phyloP scores from a whole-genome alignment of 768 basidiomycete genomes.

The Lentinula raphanica region DNA sequence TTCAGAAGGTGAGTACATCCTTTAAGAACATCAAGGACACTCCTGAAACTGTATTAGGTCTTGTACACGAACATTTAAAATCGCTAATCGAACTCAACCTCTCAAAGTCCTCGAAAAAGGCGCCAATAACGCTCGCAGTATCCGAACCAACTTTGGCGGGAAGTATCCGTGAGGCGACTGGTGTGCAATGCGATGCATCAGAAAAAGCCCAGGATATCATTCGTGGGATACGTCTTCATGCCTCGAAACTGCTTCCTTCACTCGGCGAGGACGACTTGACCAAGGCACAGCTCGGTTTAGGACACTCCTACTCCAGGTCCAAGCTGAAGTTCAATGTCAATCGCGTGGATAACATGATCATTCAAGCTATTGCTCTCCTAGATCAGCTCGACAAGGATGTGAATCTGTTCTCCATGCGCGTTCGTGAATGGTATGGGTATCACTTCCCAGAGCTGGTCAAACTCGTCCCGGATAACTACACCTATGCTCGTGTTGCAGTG shows the following conservation, averaged over 20 bases:
- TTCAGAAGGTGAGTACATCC: conserved; percentile 71
- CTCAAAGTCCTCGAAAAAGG: conserved; percentile 62
- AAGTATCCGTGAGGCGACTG: conserved; percentile 68
- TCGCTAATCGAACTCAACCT: conserved; percentile 86
- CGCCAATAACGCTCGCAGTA: conserved; percentile 70
- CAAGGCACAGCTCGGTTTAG: conserved; percentile 93
- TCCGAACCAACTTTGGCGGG: conserved; percentile 70
- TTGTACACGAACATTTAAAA: conserved; percentile 79
- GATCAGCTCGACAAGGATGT: conserved; percentile 99
- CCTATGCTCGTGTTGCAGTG: conserved; percentile 81
- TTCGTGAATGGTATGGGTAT: conserved; percentile 98
- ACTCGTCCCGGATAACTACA: conserved; percentile 90
- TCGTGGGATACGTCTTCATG: conserved; percentile 90
- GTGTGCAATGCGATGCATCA: conserved; percentile 74
- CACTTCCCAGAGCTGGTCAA: conserved; percentile 96
- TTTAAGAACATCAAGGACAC: neutral
- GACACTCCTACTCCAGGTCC: conserved; percentile 95
- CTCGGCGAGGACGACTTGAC: conserved; percentile 83
- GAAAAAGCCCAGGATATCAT: conserved; percentile 81
- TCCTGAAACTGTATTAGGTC: conserved; percentile 41
- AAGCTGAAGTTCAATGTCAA: conserved; percentile 99
- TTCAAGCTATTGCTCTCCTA: conserved; percentile 95
- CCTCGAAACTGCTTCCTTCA: conserved; percentile 82
- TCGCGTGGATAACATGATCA: conserved; percentile 98
- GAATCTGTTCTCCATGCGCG: conserved; percentile 97